Conservation (phyloP, 257 asterid genomes). For the Anisodus acutangulus region DNA sequence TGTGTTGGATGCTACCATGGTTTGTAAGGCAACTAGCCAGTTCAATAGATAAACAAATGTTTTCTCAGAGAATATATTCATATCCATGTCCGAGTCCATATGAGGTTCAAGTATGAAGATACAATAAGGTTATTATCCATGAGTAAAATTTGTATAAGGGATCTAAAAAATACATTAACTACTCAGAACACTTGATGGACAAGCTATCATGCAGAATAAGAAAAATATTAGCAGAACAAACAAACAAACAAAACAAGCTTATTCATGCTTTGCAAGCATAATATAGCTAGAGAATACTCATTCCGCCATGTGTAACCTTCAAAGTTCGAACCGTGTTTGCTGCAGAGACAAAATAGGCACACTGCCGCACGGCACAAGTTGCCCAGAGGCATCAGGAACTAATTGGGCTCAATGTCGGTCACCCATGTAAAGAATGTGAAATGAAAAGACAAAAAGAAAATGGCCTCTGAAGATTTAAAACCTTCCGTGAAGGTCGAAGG, state of each 20-base stretch:
- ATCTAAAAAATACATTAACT: not conserved
- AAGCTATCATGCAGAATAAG: slow-evolving; percentile 15
- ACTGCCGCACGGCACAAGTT: not conserved
- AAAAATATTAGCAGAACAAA: not conserved
- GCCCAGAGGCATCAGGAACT: not conserved
- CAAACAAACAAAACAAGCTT: not conserved
- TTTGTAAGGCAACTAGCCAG: not conserved
- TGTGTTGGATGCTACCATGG: not conserved
- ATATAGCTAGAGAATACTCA: not conserved
- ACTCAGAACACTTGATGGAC: slow-evolving; percentile 15
- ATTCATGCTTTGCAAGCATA: not conserved
- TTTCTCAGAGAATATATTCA: not conserved
- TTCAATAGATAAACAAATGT: not conserved
- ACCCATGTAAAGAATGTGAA: slow-evolving; percentile 20
- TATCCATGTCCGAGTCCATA: not conserved
- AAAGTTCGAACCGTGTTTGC: not conserved
- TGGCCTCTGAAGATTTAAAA: slow-evolving; percentile 1
- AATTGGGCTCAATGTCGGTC: not conserved
- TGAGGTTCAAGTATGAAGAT: slow-evolving; percentile 2
- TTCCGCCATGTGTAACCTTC: slow-evolving; percentile 5
- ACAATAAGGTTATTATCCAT: not conserved
- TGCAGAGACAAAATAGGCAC: slow-evolving; percentile 7
- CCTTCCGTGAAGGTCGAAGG: not conserved
- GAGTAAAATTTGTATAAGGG: not conserved
- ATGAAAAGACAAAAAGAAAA: not conserved